Evolutionary conservation across 352 stramenopile genomes (phyloP), one percentile per base, ranked within the genome.

Genomic region (Thraustochytrium striatum): DNA sequence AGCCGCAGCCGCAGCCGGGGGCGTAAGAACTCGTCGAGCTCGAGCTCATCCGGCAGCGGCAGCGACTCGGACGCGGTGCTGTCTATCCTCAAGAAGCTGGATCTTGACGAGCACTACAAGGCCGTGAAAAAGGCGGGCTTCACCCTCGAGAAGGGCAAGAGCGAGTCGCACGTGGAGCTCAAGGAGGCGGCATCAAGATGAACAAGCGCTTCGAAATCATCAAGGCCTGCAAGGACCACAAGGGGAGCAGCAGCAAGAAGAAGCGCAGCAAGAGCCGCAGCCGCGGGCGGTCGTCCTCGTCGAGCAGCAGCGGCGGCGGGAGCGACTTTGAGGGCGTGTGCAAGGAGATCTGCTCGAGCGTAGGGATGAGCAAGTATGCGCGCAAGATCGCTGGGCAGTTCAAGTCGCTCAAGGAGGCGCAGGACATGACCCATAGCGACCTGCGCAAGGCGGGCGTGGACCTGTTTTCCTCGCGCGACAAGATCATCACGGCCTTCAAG

Each of bases 201-300:
- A 19, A 32, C 53, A 32, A 61, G 53, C 53, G 53, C 53, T 5
- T 19, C 5, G 19, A 61, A 61, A 61, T 61, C 61, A 53, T 70
- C n/a, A 21, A 5, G 25, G 61, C 61, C 19, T 70, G 47, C 61
- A 52, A 57, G 35, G 59, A 70, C 43, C 16, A 36, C 21, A 2
- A 70, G 30, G 0, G 5, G 2, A 70, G 38, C 1, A 75, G 61
- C 41, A 47, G 44, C 16, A 65, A 35, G 3, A 72, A 57, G 38
- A 75, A 38, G 11, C 44, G 52, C 35, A 75, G 41, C 39, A 35
- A 32, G 7, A 75, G 65, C 52, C 43, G 33, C 62, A 73, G 62
- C 30, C 62, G 39, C 39, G 53, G 53, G 53, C 33, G 25, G 25
- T 61, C 53, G 33, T 61, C 53, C 16, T 62, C 43, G 11, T 72